These are phyloP conservation scores for Murraya koenigii DNA, from an alignment of 345 rosid species.

Conservation along the genomic window DNA sequence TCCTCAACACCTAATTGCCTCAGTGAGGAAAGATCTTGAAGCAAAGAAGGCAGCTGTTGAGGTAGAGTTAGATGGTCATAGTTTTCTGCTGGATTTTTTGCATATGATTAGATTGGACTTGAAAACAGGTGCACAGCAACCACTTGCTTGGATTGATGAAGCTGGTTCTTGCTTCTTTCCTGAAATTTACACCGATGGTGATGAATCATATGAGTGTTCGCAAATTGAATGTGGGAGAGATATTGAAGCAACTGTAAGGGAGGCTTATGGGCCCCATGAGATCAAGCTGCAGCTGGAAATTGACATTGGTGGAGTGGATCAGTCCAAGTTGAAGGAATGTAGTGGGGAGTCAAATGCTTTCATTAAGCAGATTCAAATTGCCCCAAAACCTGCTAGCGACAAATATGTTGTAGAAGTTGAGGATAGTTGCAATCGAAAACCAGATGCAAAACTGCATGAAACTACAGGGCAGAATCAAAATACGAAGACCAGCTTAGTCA, in stretches of 20 bases:
- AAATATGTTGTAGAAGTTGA: constrained; percentile 37
- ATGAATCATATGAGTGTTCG: constrained; percentile 39
- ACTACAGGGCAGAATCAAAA: constrained; percentile 30
- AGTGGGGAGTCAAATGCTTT: constrained; percentile 69
- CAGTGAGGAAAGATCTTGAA: constrained; percentile 52
- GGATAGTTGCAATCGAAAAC: constrained; percentile 43
- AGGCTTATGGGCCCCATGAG: constrained; percentile 44
- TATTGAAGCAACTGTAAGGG: constrained; percentile 17
- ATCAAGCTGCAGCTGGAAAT: constrained; percentile 84
- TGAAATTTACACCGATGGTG: constrained; percentile 43
- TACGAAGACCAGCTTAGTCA: constrained; percentile 2
- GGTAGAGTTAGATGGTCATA: constrained; percentile 47
- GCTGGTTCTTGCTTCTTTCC: constrained; percentile 81
- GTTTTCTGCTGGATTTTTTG: constrained; percentile 67
- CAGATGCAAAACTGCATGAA: constrained; percentile 41
- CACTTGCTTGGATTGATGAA: constrained; percentile 96
- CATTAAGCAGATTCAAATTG: constrained; percentile 38
- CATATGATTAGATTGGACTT: constrained; percentile 70
- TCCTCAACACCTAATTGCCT: constrained; percentile 38
- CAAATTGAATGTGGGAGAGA: constrained; percentile 32
- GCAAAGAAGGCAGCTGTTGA: constrained; percentile 64
- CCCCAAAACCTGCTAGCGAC: constrained; percentile 27
- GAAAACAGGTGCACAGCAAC: constrained; percentile 59
- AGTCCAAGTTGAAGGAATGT: constrained; percentile 52
- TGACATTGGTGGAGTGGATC: constrained; percentile 56